Evolutionary conservation across 2,329 filamentous ascomycete genomes (phyloP).

Genomic region (Pyrenochaeta sp.): DNA sequence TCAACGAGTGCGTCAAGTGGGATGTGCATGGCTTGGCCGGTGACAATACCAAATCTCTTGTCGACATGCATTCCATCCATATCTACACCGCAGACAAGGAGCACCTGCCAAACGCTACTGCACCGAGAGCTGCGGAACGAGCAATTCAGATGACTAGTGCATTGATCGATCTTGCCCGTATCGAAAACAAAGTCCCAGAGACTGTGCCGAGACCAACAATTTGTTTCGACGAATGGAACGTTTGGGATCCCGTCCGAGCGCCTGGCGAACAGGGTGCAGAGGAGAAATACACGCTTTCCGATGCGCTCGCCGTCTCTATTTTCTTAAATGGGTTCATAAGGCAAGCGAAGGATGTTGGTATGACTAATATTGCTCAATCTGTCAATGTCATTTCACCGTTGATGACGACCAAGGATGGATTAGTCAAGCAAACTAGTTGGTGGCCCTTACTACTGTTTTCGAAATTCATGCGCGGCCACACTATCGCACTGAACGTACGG

Average conservation of each 20-base stretch:
- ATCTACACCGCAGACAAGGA: slow-evolving; percentile 72
- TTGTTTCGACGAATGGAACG: slow-evolving; percentile 88
- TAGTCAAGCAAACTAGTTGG: slow-evolving; percentile 77
- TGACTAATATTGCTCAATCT: slow-evolving; percentile 80
- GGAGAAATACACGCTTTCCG: slow-evolving; percentile 74
- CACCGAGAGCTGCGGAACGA: slow-evolving; percentile 74
- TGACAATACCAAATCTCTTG: slow-evolving; percentile 59
- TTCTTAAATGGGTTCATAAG: slow-evolving; percentile 81
- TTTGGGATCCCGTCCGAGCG: slow-evolving; percentile 77
- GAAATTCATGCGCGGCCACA: slow-evolving; percentile 76
- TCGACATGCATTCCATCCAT: slow-evolving; percentile 85
- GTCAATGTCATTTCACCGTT: slow-evolving; percentile 82
- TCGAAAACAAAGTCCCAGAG: slow-evolving; percentile 70
- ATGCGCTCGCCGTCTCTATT: slow-evolving; percentile 76
- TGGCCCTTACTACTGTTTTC: slow-evolving; percentile 76
- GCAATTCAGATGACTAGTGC: slow-evolving; percentile 74
- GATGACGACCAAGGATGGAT: slow-evolving; percentile 72
- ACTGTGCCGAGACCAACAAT: slow-evolving; percentile 71
- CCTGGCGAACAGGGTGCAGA: slow-evolving; percentile 77
- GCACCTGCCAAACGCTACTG: slow-evolving; percentile 54
- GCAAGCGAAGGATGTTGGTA: slow-evolving; percentile 74
- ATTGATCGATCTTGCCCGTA: slow-evolving; percentile 76
- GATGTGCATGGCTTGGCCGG: slow-evolving; percentile 60
- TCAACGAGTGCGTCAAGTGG: slow-evolving; percentile 71
- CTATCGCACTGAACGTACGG: slow-evolving; percentile 71